These are phyloP conservation scores for Phialemoniopsis sp. DNA, from an alignment of 2,329 filamentous ascomycete genomes.

Conservation along the genomic window DNA sequence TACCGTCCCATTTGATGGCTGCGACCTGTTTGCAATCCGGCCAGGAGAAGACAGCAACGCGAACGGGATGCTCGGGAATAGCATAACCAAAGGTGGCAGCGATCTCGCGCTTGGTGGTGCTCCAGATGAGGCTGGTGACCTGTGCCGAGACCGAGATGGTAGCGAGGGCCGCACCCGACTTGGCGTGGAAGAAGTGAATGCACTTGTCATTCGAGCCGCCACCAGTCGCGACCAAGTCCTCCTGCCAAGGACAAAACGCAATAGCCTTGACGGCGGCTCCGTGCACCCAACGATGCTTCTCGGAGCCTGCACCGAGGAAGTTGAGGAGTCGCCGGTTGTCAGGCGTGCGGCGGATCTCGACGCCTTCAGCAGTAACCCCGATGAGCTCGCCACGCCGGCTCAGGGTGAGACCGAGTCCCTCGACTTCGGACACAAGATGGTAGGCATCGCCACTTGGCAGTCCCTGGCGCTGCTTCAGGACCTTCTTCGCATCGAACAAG, in stretches of 20 bases:
- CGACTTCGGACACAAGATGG: too few relatives aligned
- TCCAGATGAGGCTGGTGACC: conserved; percentile 91
- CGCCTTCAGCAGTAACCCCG: conserved; percentile 5
- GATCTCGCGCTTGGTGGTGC: conserved; percentile 78
- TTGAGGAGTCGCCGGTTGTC: conserved; percentile 33
- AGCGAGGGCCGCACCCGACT: conserved; percentile 77
- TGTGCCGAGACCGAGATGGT: conserved; percentile 91
- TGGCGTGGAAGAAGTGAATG: conserved; percentile 92
- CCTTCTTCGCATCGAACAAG: conserved; percentile 66
- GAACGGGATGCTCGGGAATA: conserved; percentile 81
- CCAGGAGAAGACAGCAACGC: conserved; percentile 93
- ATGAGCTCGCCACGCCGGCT: conserved; percentile 9
- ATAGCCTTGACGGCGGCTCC: conserved; percentile 93
- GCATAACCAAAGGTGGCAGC: conserved; percentile 92
- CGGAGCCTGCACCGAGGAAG: conserved; percentile 45
- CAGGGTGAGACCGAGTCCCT: too few relatives aligned
- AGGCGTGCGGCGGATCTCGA: conserved; percentile 20
- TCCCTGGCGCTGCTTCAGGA: conserved; percentile 30
- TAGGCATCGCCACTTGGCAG: not conserved
- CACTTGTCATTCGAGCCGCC: conserved; percentile 92
- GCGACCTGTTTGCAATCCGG: conserved; percentile 84
- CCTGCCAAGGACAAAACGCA: conserved; percentile 93
- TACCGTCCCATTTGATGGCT: conserved; percentile 77
- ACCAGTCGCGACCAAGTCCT: conserved; percentile 81
- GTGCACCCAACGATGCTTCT: conserved; percentile 73